phyloP scores from a whole-genome alignment of 2,329 filamentous ascomycete species.

The Esteya vermicola region DNA sequence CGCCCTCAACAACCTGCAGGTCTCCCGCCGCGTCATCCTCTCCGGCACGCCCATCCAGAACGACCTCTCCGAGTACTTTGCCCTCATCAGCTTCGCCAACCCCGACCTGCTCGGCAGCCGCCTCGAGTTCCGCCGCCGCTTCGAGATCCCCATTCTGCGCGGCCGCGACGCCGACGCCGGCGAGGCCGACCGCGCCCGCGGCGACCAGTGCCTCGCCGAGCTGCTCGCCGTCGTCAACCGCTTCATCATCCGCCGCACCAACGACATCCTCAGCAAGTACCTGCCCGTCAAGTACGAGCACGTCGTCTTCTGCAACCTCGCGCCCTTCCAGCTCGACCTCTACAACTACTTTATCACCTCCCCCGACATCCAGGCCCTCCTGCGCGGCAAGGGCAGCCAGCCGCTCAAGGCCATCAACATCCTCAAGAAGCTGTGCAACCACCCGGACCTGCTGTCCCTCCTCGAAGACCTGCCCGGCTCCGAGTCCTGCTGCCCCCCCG shows the following conservation, averaged over 20 bases:
- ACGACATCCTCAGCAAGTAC: conserved; percentile 96
- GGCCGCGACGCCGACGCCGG: conserved; percentile 84
- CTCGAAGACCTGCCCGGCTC: conserved; percentile 74
- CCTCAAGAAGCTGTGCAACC: conserved; percentile 96
- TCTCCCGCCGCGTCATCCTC: conserved; percentile 80
- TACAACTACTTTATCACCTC: conserved; percentile 98
- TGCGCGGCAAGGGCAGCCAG: conserved; percentile 88
- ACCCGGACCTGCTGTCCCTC: conserved; percentile 82
- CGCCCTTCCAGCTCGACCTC: conserved; percentile 80
- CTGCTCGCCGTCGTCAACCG: conserved; percentile 83
- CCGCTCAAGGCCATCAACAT: conserved; percentile 93
- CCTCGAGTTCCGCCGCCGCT: conserved; percentile 84
- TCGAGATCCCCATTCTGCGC: conserved; percentile 80
- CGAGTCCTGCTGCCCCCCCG: conserved; percentile 66
- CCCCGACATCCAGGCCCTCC: conserved; percentile 80
- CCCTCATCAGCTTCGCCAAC: conserved; percentile 91
- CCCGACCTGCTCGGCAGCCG: conserved; percentile 81
- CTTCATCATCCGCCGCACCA: conserved; percentile 94
- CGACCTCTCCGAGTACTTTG: conserved; percentile 95
- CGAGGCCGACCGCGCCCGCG: conserved; percentile 66
- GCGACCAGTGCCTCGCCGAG: conserved; percentile 70
- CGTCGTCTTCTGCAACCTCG: conserved; percentile 92
- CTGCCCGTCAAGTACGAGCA: conserved; percentile 97
- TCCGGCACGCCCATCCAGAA: conserved; percentile 98
- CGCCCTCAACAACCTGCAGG: conserved; percentile 79